Percentiles rank a stretch among this genome's conserved stretches.
Conservation (phyloP, 2,329 filamentous ascomycete genomes). For the Neofusicoccum kwambonambiense region DNA sequence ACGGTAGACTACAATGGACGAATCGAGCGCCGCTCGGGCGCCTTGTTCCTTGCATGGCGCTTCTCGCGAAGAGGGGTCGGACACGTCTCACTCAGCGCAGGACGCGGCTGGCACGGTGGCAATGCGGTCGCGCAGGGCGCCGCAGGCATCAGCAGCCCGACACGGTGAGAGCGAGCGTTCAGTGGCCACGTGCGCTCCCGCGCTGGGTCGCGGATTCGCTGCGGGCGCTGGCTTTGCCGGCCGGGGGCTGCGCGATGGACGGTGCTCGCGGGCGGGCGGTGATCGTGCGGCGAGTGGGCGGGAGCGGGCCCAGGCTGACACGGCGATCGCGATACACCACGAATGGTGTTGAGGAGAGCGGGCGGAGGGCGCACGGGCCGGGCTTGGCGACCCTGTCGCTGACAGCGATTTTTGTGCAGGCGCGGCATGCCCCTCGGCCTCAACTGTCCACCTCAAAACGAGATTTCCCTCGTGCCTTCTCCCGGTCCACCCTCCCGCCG, state of each 20-base stretch:
- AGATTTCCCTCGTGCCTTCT: constrained; percentile 13
- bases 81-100: neutral
- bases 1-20: neutral
- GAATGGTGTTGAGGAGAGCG: constrained; percentile 9
- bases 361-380: neutral
- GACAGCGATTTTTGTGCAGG: constrained; percentile 11
- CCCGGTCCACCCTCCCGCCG: constrained; percentile 12
- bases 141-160: neutral
- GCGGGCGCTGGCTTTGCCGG: neutral
- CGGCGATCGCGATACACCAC: constrained; percentile 15
- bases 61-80: neutral
- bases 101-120: neutral
- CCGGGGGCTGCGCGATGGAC: neutral
- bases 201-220: neutral
- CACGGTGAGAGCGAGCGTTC: neutral
- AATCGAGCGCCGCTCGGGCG: neutral
- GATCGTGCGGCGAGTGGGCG: constrained; percentile 6
- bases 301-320: constrained; percentile 5
- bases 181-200: neutral
- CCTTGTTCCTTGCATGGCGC: neutral
- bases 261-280: neutral
- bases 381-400: constrained; percentile 7
- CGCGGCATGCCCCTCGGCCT: constrained; percentile 13
- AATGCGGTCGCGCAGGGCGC: neutral
- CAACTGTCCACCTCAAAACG: constrained; percentile 13